phyloP scores from a whole-genome alignment of 2,329 filamentous ascomycete genomes.

The Raffaelea deltoideospora region DNA sequence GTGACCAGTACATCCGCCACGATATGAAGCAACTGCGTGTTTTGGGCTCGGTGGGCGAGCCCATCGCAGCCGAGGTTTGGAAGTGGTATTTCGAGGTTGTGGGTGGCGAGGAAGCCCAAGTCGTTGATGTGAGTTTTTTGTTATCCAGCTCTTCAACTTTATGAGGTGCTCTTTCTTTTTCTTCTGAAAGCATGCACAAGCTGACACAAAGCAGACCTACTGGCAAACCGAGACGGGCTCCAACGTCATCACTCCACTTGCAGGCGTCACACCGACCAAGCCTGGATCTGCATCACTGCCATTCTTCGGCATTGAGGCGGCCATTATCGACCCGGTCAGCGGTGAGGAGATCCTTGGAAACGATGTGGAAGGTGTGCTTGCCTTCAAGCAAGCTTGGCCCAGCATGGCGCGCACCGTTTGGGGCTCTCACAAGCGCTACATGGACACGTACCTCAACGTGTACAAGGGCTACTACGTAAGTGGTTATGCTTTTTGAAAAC shows the following conservation, averaged over 20 bases:
- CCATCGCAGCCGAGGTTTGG: slow-evolving; percentile 96
- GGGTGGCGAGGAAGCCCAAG: slow-evolving; percentile 81
- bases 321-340: slow-evolving; percentile 91
- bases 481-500: background rate
- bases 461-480: slow-evolving; percentile 96
- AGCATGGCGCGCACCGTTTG: slow-evolving; percentile 97
- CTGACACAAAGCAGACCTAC: slow-evolving; percentile 62
- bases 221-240: slow-evolving; percentile 99
- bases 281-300: slow-evolving; percentile 89
- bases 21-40: slow-evolving; percentile 82
- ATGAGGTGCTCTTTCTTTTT: background rate
- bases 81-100: slow-evolving; percentile 98
- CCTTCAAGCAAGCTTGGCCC: slow-evolving; percentile 96
- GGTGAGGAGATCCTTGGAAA: slow-evolving; percentile 89
- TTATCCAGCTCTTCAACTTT: background rate
- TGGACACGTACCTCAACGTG: slow-evolving; percentile 96
- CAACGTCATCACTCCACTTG: slow-evolving; percentile 86
- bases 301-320: slow-evolving; percentile 96
- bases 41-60: slow-evolving; percentile 89
- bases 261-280: slow-evolving; percentile 89
- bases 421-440: slow-evolving; percentile 94
- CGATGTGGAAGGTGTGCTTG: slow-evolving; percentile 91
- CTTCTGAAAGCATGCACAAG: slow-evolving; percentile 1
- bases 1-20: slow-evolving; percentile 79
- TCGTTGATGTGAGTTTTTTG: slow-evolving; percentile 66